Percentiles rank a stretch among this genome's conserved stretches.
These are phyloP conservation scores for Scleroderma bovista DNA, from an alignment of 768 basidiomycete genomes.

Conservation along the genomic window DNA sequence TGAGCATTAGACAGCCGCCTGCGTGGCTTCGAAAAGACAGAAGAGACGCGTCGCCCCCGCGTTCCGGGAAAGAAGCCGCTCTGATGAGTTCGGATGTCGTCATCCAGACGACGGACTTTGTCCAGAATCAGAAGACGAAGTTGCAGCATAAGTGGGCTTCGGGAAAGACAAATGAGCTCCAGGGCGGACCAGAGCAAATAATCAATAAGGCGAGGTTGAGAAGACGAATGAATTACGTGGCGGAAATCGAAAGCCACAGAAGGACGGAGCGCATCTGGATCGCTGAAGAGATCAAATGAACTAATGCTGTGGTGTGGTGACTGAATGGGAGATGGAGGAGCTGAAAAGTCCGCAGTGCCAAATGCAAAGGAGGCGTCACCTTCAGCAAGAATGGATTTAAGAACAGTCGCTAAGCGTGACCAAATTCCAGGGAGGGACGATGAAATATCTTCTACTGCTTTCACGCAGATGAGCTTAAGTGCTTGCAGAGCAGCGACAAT, in stretches of 20 bases:
- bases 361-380: constrained; percentile 62
- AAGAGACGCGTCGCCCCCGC: constrained; percentile 40
- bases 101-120: constrained; percentile 50
- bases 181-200: constrained; percentile 70
- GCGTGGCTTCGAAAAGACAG: constrained; percentile 55
- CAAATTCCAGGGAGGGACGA: constrained; percentile 55
- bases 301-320: constrained; percentile 44
- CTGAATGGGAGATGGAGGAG: constrained; percentile 44
- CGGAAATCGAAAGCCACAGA: not conserved
- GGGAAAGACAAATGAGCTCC: constrained; percentile 57
- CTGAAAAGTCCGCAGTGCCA: constrained; percentile 36
- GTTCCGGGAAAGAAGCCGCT: constrained; percentile 24
- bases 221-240: constrained; percentile 13
- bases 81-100: constrained; percentile 39
- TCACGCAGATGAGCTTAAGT: constrained; percentile 60
- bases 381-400: constrained; percentile 46
- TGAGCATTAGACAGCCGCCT: constrained; percentile 34
- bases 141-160: constrained; percentile 59
- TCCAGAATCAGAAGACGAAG: constrained; percentile 63
- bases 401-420: constrained; percentile 51
- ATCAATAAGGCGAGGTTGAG: constrained; percentile 56
- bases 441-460: constrained; percentile 58
- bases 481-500: constrained; percentile 54
- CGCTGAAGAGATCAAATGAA: constrained; percentile 12
- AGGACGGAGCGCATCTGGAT: not conserved